Base-by-base conservation (phyloP, 352 stramenopile species). In the Saprolegnia parasitica region DNA sequence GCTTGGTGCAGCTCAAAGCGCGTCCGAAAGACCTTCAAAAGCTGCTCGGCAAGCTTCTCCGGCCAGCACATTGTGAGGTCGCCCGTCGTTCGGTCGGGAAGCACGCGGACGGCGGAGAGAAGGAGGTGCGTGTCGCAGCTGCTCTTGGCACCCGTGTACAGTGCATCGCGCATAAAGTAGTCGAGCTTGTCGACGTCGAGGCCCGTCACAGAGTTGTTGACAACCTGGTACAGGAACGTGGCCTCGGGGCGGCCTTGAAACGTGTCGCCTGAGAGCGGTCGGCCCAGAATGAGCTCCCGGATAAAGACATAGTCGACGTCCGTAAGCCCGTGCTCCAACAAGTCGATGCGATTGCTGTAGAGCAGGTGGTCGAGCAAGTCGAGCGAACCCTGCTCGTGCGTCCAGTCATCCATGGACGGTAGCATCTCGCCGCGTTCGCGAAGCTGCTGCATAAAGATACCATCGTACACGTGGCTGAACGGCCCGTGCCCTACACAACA, bases 171-270 rank as follows among this genome's bases (percentile, higher is more conserved):
- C 73, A 93, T 79, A 54, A 96, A 95, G 58, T 97, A 97, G 67
- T 96, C 90, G 1, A 97, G 76, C 71, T 96, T 97, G 76, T 96
- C 90, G 9, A 96, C 87, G 50, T 97, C 90, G 0, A 97, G 73
- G 13, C 87, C 88, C 47, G 84, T 95, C 18, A 84, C 76, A 3
- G 86, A 75, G 67, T 97, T 97, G 65, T 94, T 95, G 26, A 97
- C 87, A 64, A 97, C 84, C 67, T 96, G 82, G 72, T 96, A 97
- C 42, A 96, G 63, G 58, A 96, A 97, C 0, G 67, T 71, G 46
- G 89, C 76, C 21, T 79, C 61, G 11, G 73, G 72, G 0, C 85
- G 78, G 39, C 83, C 83, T n/a, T 56, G 61, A 1, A 88, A 67
- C 45, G 71, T 20, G 0, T 71, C 74, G 16, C 73, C 68, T 2